phyloP scores from a whole-genome alignment of 352 stramenopile genomes.

The Phytopythium vexans region DNA sequence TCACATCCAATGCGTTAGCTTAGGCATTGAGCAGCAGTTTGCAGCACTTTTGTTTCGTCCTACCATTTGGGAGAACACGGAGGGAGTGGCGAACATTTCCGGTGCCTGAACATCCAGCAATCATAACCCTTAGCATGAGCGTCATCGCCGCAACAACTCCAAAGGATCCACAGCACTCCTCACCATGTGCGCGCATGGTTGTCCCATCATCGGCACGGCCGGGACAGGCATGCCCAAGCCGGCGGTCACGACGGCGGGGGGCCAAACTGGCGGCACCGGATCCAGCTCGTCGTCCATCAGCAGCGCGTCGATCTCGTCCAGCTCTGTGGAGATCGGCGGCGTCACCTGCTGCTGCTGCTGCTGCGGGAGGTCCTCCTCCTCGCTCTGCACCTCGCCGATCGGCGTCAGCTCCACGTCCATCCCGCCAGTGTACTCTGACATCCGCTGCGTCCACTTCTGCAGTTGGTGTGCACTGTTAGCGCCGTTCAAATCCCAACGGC shows the following conservation, averaged over 20 bases:
- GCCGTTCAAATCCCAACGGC: too few species aligned
- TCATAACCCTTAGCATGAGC: neutral
- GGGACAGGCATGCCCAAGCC: too few species aligned
- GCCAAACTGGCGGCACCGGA: too few species aligned
- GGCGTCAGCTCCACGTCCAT: neutral
- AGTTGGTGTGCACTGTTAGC: neutral
- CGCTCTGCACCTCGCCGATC: neutral
- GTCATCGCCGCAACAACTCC: neutral
- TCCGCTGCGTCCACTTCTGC: constrained; percentile 40
- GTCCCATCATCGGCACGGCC: constrained; percentile 6
- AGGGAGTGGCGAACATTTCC: constrained; percentile 7
- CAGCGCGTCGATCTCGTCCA: constrained; percentile 6
- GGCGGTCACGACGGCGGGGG: too few species aligned
- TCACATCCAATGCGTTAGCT: neutral
- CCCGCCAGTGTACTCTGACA: constrained; percentile 31
- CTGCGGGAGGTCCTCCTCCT: neutral
- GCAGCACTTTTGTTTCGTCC: neutral
- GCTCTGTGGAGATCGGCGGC: neutral
- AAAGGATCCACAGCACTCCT: neutral
- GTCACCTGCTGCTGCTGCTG: neutral
- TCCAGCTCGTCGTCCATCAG: neutral
- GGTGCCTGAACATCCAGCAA: constrained; percentile 9
- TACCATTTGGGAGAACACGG: constrained; percentile 38
- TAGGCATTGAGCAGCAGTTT: neutral
- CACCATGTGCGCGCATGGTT: constrained; percentile 20